phyloP scores from a whole-genome alignment of 2,329 filamentous ascomycete genomes.

The Aureobasidium melanogenum region DNA sequence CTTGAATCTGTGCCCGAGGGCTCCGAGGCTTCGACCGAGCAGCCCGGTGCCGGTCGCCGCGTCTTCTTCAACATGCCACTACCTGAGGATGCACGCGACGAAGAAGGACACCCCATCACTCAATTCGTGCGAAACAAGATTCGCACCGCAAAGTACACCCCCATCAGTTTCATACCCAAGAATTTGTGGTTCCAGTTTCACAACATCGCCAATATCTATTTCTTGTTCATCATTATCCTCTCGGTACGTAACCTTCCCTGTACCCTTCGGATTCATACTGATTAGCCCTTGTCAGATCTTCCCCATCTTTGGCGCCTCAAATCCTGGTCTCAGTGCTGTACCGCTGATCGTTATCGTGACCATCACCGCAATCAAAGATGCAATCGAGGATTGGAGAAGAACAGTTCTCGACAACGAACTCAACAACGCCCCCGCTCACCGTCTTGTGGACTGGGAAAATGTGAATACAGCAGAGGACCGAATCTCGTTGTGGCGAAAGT shows the following conservation, averaged over 20 bases:
- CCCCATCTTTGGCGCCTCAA: conserved; percentile 85
- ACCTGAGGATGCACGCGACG: conserved; percentile 65
- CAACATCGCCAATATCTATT: conserved; percentile 97
- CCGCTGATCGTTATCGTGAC: conserved; percentile 87
- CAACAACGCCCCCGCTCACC: conserved; percentile 92
- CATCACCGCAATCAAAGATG: conserved; percentile 88
- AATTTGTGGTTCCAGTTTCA: conserved; percentile 98
- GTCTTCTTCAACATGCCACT: conserved; percentile 84
- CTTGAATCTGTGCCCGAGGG: conserved; percentile 35
- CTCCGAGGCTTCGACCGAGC: conserved; percentile 28
- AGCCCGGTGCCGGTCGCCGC: conserved; percentile 40
- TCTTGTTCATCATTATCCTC: conserved; percentile 91
- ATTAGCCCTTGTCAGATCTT: conserved; percentile 59
- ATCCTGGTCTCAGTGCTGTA: conserved; percentile 81
- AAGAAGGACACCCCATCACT: conserved; percentile 63
- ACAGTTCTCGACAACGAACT: conserved; percentile 86
- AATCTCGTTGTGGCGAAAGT: conserved; percentile 72
- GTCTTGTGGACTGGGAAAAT: conserved; percentile 80
- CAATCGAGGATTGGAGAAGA: conserved; percentile 86
- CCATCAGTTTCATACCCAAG: conserved; percentile 89
- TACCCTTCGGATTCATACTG: conserved; percentile 5
- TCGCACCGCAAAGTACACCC: conserved; percentile 93
- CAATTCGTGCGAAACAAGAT: conserved; percentile 90
- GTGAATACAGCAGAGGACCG: conserved; percentile 87
- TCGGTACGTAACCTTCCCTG: conserved; percentile 57